A percentile compares a stretch with the other conserved stretches of the same genome.
These are phyloP conservation scores for Wickerhamomyces hampshirensis DNA, from an alignment of 805 yeast genomes.

Conservation along the genomic window DNA sequence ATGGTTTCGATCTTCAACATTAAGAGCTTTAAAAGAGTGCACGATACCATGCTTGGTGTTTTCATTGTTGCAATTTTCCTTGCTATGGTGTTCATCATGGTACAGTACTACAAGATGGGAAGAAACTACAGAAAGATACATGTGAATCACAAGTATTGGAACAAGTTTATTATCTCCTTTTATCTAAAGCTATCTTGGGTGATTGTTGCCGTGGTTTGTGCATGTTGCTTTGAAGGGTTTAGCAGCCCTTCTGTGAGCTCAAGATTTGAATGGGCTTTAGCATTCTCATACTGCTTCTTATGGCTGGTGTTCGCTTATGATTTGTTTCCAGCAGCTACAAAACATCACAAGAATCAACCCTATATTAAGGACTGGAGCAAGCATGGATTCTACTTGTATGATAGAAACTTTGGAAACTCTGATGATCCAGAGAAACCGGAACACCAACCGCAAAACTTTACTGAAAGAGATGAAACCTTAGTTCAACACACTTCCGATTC, in stretches of 20 bases:
- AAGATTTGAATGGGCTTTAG: conserved; percentile 76
- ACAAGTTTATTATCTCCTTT: conserved; percentile 44
- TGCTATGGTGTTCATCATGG: conserved; percentile 39
- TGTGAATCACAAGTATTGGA: conserved; percentile 29
- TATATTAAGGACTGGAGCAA: conserved; percentile 22
- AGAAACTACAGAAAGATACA: conserved; percentile 36
- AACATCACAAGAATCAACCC: conserved; percentile 20
- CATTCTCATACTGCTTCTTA: conserved; percentile 79
- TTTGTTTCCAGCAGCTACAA: conserved; percentile 56
- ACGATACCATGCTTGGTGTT: conserved; percentile 62
- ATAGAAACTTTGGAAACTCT: conserved; percentile 14
- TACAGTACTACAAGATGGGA: conserved; percentile 44
- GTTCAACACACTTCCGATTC: not conserved
- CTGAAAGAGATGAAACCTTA: not conserved
- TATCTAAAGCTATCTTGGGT: conserved; percentile 62
- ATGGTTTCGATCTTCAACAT: conserved; percentile 74
- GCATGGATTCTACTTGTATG: conserved; percentile 22
- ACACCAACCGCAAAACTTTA: not conserved
- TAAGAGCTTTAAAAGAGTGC: conserved; percentile 47
- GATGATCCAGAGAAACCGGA: conserved; percentile 2
- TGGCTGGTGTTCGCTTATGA: conserved; percentile 64
- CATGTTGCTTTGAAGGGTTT: conserved; percentile 58
- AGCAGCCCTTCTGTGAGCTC: conserved; percentile 28
- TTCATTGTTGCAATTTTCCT: conserved; percentile 67
- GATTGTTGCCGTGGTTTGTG: conserved; percentile 57